Evolutionary conservation across 352 stramenopile species (phyloP), one percentile per base, ranked within the genome.

Genomic region (Phytophthora tubulina): DNA sequence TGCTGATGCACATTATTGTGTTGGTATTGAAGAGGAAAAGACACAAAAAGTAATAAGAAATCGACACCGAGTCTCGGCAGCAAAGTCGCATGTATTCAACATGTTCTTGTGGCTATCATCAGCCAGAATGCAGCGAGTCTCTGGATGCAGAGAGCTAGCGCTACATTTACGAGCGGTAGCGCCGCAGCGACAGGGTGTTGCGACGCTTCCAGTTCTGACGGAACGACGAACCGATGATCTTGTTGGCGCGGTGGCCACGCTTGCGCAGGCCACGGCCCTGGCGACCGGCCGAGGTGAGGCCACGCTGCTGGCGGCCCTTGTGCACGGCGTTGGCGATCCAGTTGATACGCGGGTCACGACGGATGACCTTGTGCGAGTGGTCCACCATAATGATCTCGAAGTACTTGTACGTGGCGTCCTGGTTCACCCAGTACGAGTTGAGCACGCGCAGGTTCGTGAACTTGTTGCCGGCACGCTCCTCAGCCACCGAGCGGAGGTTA

Each of bases 341-440:
- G 90, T 99, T 99, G 86, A 99, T 99, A 78, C 96, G 96, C 54
- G 98, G 89, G 85, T 99, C 98, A 72, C 98, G 98, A 80, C 98
- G 95, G 88, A 99, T 99, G 66, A 92, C 94, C 78, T 93, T 96
- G 92, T 99, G 98, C 74, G 88, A 92, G 73, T 98, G 97, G 91
- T 99, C 98, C 46, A 99, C 97, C 49, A 99, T 81, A 85, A 99
- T 99, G 73, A 99, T 90, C 92, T 99, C 98, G 75, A 99, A 99
- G 89, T 99, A 99, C 89, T 99, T 99, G 97, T 99, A 99, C 73
- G 98, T 99, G 36, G 98, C 97, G 84, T 99, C 98, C 79, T 99
- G 97, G 92, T 99, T 99, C 75, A 99, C 90, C 98, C 98, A 99
- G 94, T 99, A 99, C 67, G 97, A 99, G 96, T 99, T 99, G 32